Base-by-base conservation (phyloP, 2,329 filamentous ascomycete species). In the Trichophyton simii region DNA sequence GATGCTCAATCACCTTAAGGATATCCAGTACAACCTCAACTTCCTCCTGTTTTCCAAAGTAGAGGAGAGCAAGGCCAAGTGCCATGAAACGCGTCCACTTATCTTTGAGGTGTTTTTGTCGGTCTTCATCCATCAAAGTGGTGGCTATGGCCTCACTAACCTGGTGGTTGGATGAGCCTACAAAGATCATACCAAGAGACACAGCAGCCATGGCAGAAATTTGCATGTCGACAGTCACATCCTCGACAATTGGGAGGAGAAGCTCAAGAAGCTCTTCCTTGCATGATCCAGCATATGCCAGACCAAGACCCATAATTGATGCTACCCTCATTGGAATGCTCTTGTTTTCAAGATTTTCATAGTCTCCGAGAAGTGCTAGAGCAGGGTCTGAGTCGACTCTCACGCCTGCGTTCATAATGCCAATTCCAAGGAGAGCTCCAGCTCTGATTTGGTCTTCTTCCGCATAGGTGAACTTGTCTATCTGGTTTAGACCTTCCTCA, bases 21-120 rank as follows among this genome's bases (percentile, higher is more conserved):
- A 94, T 96, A 77, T 99, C 94, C 36, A 97, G 78, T 66, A 97
- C 91, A 62, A 97, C 92, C 69, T 99, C 94, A n/a, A 97, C 94
- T 73, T 97, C 92, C 74, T 99, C 94, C 76, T 99, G 94, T 66
- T 90, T 87, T 44, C 94, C 94, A 68, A 99, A 97, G 82, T 91
- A 99, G 31, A 99, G 81, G 28, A 99, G 82, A 1, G 92, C 94
- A 65, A 99, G 82, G 66, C 94, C 94, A 48, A 99, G 86, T 20
- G 89, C 91, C 78, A 99, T 87, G 78, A 99, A 99, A 18, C 94
- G 86, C 36, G 91, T 94, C 94, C 94, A 99, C 77, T 97, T 99
- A 77, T 97, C 90, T 67, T 95, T 96, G 63, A 99, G 80, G 73
- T 96, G 91, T 70, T 83, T 87, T 76, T 88, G 87, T 62, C 91